Evolutionary conservation across 305 asterid species (phyloP).

Genomic region (Solanum chacoense): DNA sequence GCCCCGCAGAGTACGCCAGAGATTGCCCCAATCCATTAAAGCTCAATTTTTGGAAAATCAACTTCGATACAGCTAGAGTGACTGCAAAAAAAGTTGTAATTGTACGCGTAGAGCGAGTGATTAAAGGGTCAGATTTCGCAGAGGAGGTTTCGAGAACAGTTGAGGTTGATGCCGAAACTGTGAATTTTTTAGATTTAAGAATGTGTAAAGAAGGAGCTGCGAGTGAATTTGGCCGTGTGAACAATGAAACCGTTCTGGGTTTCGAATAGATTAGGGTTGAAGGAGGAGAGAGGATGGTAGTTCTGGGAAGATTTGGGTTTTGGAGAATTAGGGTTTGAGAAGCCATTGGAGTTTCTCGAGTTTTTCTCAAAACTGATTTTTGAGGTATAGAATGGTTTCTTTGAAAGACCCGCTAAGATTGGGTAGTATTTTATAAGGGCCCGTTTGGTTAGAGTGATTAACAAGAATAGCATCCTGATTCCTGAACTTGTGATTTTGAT

Average conservation of each 20-base stretch:
- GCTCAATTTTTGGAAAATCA: conserved; percentile 28
- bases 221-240: conserved; percentile 14
- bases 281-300: neutral
- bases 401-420: neutral
- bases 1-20: conserved; percentile 31
- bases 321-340: conserved; percentile 26
- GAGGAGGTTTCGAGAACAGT: conserved; percentile 1
- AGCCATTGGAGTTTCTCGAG: conserved; percentile 17
- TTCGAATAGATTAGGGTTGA: conserved; percentile 5
- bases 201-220: neutral
- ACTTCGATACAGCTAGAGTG: conserved; percentile 35
- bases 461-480: neutral
- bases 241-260: conserved; percentile 9
- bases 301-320: conserved; percentile 6
- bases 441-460: neutral
- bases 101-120: conserved; percentile 63
- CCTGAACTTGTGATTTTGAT: neutral
- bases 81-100: conserved; percentile 48
- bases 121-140: conserved; percentile 13
- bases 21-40: conserved; percentile 15
- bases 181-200: conserved; percentile 1
- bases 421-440: neutral
- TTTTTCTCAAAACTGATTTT: neutral
- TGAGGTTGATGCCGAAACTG: conserved; percentile 26
- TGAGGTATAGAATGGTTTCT: neutral